Conservation (phyloP, 2,329 filamentous ascomycete genomes). For the Paecilomyces dactylethromorphus region DNA sequence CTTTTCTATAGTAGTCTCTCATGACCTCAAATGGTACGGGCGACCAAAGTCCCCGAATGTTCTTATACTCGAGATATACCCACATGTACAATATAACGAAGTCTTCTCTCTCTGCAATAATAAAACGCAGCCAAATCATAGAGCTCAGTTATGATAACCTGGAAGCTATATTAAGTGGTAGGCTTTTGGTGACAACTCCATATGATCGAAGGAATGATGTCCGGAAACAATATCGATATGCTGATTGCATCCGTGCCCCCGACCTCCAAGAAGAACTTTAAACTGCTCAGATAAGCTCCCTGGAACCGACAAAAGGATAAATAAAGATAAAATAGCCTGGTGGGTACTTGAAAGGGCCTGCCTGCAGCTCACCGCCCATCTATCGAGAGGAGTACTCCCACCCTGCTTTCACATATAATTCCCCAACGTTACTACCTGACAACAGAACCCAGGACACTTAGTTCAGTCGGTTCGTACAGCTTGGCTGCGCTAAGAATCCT, state of each 20-base stretch:
- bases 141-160: background rate
- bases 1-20: background rate
- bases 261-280: background rate
- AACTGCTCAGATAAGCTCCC: background rate
- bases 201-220: background rate
- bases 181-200: background rate
- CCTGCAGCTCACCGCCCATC: background rate
- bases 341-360: background rate
- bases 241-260: background rate
- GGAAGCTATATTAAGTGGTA: background rate
- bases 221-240: background rate
- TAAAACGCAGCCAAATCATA: background rate
- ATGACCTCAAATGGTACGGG: background rate
- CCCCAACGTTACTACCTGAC: background rate
- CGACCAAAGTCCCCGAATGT: background rate
- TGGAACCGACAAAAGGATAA: background rate
- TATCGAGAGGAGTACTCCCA: background rate
- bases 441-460: background rate
- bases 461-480: background rate
- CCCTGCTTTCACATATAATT: background rate
- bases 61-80: background rate
- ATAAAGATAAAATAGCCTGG: background rate
- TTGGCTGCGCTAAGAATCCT: background rate
- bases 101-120: slow-evolving; percentile 1
- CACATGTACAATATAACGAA: slow-evolving; percentile 2